These are phyloP conservation scores for Yarrowia sp. DNA, from an alignment of 805 yeast genomes.

Conservation along the genomic window DNA sequence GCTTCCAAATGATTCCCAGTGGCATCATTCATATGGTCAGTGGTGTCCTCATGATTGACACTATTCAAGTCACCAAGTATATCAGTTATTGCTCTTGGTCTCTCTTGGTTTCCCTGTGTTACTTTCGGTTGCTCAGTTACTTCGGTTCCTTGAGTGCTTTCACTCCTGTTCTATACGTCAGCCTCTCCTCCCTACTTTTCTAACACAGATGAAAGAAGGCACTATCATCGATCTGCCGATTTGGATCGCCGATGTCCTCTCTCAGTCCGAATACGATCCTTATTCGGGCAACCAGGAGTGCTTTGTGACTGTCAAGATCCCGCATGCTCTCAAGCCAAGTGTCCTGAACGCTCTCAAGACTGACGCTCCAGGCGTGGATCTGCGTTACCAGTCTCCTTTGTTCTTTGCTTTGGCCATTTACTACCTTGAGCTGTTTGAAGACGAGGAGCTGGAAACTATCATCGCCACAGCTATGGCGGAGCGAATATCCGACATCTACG, in stretches of 20 bases:
- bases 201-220: conserved; percentile 37
- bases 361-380: conserved; percentile 21
- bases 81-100: too few relatives aligned
- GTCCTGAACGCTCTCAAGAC: conserved; percentile 35
- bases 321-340: conserved; percentile 16
- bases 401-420: conserved; percentile 26
- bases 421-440: conserved; percentile 31
- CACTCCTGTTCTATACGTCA: not conserved
- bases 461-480: conserved; percentile 2
- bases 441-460: conserved; percentile 14
- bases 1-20: too few relatives aligned
- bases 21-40: too few relatives aligned
- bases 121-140: too few relatives aligned
- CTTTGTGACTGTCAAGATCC: conserved; percentile 22
- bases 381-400: conserved; percentile 24
- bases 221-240: conserved; percentile 18
- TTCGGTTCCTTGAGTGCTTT: too few relatives aligned
- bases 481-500: conserved; percentile 18
- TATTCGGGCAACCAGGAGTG: conserved; percentile 24
- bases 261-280: conserved; percentile 27
- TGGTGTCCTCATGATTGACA: too few relatives aligned
- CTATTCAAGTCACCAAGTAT: too few relatives aligned
- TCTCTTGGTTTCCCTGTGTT: too few relatives aligned
- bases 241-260: conserved; percentile 28
- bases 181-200: not conserved